These are phyloP conservation scores for Candida succiphila DNA, from an alignment of 805 yeast genomes.

Conservation along the genomic window DNA sequence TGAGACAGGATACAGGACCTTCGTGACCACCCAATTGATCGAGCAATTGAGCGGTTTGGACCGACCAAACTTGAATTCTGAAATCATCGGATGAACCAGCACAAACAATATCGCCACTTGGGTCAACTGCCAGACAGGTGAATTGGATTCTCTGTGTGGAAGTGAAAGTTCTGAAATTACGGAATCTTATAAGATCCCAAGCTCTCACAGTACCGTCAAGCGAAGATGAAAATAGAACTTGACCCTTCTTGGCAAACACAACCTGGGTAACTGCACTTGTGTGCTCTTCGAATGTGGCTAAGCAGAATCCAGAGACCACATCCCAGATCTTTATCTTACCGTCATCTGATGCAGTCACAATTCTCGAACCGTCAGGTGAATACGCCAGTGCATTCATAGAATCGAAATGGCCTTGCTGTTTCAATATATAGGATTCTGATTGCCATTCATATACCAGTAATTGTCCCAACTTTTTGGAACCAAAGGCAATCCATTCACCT, in stretches of 20 bases:
- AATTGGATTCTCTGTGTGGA: conserved; percentile 85
- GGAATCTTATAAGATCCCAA: conserved; percentile 87
- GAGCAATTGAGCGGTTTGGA: conserved; percentile 85
- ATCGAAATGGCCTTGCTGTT: conserved; percentile 97
- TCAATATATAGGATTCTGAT: conserved; percentile 86
- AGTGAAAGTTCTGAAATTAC: conserved; percentile 92
- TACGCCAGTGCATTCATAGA: conserved; percentile 75
- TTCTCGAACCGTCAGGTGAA: conserved; percentile 89
- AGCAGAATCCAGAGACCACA: conserved; percentile 81
- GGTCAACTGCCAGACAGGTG: conserved; percentile 85
- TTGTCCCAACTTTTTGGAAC: conserved; percentile 87
- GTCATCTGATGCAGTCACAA: conserved; percentile 93
- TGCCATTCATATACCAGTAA: conserved; percentile 97
- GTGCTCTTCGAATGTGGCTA: conserved; percentile 88
- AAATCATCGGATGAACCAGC: conserved; percentile 89
- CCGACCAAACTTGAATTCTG: conserved; percentile 94
- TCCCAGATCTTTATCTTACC: conserved; percentile 98
- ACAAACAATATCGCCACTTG: conserved; percentile 93
- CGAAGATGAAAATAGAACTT: conserved; percentile 84
- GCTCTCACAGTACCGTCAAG: conserved; percentile 96
- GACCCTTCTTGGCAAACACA: conserved; percentile 81
- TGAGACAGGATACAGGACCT: conserved; percentile 84
- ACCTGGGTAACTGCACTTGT: conserved; percentile 81
- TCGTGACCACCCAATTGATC: conserved; percentile 90
- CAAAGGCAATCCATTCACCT: conserved; percentile 97